phyloP scores from a whole-genome alignment of 2,329 filamentous ascomycete genomes.

The Chaetomiaceae sp. region DNA sequence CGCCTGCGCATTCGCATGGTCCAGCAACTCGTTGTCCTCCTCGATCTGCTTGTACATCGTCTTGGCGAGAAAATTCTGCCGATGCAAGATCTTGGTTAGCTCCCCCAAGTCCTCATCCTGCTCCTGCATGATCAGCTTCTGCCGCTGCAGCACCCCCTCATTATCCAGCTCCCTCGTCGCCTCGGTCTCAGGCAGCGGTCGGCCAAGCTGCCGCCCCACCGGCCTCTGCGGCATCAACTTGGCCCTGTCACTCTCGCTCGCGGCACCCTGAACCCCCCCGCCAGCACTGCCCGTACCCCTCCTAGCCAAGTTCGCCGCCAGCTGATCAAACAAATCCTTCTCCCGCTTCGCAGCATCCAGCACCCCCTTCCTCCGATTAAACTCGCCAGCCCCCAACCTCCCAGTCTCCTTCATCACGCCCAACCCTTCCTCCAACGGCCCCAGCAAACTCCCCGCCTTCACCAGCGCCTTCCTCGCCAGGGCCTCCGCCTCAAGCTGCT shows the following conservation, averaged over 20 bases:
- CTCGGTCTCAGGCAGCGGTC: constrained; percentile 68
- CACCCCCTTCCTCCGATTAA: constrained; percentile 66
- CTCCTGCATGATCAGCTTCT: constrained; percentile 67
- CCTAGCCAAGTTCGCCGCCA: constrained; percentile 55
- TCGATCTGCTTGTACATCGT: constrained; percentile 71
- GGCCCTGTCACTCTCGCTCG: constrained; percentile 46
- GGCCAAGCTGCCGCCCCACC: constrained; percentile 64
- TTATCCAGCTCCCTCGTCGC: constrained; percentile 75
- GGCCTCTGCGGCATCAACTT: constrained; percentile 36
- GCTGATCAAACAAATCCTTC: constrained; percentile 68
- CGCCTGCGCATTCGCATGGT: constrained; percentile 61
- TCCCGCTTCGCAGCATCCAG: constrained; percentile 67
- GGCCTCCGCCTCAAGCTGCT: constrained; percentile 56
- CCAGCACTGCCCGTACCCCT: constrained; percentile 37
- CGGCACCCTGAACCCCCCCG: constrained; percentile 38
- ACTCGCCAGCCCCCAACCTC: constrained; percentile 67
- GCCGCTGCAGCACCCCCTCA: constrained; percentile 65
- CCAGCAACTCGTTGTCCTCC: constrained; percentile 66
- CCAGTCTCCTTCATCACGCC: constrained; percentile 50
- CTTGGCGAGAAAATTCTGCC: constrained; percentile 74
- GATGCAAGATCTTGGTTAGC: constrained; percentile 62
- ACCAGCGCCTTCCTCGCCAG: constrained; percentile 72
- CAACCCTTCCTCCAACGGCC: constrained; percentile 62
- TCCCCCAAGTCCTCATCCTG: constrained; percentile 71
- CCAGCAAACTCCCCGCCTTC: constrained; percentile 60